Conservation (phyloP, 2,329 filamentous ascomycete genomes). For the Fusarium papillatum region DNA sequence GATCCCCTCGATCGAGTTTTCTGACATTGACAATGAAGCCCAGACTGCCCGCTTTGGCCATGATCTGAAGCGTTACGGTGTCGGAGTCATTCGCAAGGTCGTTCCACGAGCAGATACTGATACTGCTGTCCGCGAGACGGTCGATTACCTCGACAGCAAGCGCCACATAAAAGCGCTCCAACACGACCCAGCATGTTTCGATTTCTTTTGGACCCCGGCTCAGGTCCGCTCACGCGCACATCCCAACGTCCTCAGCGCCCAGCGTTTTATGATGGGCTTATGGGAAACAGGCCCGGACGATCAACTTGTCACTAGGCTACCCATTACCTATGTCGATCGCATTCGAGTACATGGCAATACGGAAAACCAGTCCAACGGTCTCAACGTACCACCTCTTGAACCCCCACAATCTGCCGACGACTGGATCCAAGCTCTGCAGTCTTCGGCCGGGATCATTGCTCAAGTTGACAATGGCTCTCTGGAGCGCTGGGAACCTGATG, state of each 20-base stretch:
- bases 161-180: constrained; percentile 45
- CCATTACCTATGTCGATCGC: constrained; percentile 78
- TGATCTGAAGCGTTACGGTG: constrained; percentile 72
- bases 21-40: constrained; percentile 60
- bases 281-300: constrained; percentile 72
- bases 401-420: constrained; percentile 52
- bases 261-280: constrained; percentile 75
- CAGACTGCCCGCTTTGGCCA: constrained; percentile 67
- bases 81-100: constrained; percentile 75
- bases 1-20: constrained; percentile 69
- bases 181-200: constrained; percentile 76
- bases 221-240: constrained; percentile 78
- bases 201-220: constrained; percentile 81
- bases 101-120: constrained; percentile 69
- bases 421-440: constrained; percentile 56
- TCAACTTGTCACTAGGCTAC: constrained; percentile 70
- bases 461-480: constrained; percentile 80
- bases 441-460: constrained; percentile 67
- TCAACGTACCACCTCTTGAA: constrained; percentile 40
- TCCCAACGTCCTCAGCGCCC: constrained; percentile 72
- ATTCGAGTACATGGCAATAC: constrained; percentile 73
- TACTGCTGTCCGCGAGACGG: constrained; percentile 69
- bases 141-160: constrained; percentile 62
- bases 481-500: constrained; percentile 79
- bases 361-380: constrained; percentile 34